A percentile compares a stretch with the other conserved stretches of the same genome.
Evolutionary conservation across 805 yeast genomes (phyloP).

Genomic region (Kurtzmaniella cleridarum): DNA sequence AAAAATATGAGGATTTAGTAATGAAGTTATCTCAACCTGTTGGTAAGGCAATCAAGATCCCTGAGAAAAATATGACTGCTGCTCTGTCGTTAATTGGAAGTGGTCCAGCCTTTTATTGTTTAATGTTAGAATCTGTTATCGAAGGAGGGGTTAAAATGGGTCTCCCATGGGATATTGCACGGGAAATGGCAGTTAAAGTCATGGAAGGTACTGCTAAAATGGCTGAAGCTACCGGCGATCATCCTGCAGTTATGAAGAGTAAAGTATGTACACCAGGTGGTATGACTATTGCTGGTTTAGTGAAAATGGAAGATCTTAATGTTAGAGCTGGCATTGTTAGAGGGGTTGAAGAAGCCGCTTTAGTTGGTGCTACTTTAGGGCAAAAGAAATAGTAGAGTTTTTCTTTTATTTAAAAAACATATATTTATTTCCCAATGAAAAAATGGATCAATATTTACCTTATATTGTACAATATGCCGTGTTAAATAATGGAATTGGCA

Average conservation of each 20-base stretch:
- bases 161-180: constrained; percentile 76
- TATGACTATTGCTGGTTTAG: constrained; percentile 91
- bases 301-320: constrained; percentile 87
- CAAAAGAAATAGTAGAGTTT: constrained; percentile 22
- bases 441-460: neutral
- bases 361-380: constrained; percentile 54
- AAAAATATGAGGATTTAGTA: constrained; percentile 39
- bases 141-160: constrained; percentile 97
- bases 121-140: constrained; percentile 85
- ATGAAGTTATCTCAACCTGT: constrained; percentile 55
- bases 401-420: neutral
- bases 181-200: constrained; percentile 86
- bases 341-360: constrained; percentile 90
- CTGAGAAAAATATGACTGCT: constrained; percentile 93
- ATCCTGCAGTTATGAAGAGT: constrained; percentile 83
- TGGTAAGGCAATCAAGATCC: constrained; percentile 62
- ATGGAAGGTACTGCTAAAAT: constrained; percentile 90
- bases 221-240: constrained; percentile 76
- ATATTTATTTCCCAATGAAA: neutral
- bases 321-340: constrained; percentile 82
- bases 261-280: constrained; percentile 97
- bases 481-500: neutral
- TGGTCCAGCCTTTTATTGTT: constrained; percentile 90
- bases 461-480: neutral
- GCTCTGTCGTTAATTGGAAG: constrained; percentile 94